Evolutionary conservation across 1,139 yeast genomes (phyloP), one percentile per base, ranked within the genome.

Genomic region (Blastobotrys apis): DNA sequence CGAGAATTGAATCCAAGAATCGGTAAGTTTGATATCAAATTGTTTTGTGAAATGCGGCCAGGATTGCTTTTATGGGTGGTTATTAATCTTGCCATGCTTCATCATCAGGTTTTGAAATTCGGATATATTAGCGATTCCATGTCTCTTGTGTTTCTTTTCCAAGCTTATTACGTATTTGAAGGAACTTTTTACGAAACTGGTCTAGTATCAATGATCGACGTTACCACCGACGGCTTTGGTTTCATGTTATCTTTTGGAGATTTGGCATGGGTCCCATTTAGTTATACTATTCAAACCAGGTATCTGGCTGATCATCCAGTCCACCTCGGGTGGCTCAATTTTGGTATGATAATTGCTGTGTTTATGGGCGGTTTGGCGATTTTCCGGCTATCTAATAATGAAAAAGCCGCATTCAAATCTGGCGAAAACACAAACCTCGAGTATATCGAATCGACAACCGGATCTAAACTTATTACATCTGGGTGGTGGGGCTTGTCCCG

Each of bases 401-500:
- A 92, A 63, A 92, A 92, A 67, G 81, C 90, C 16, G 76, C 78
- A 30, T 92, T 92, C 70, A 82, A 85, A 65, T 78, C 77, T 53
- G 95, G 95, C 9, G 77, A 82, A 58, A 72, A 88, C 46, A 69
- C 76, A 39, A 74, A 81, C 45, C 68, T 84, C 60, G 75, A 78
- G 56, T 81, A 79, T 50, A 83, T 92, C 49, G 68, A 76, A 51
- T 84, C 97, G 1, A 70, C 74, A 26, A 78, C 85, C 12, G 95
- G 95, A 1, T 83, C 95, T 31, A 84, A 78, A 58, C 74, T 92
- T 52, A 70, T 92, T 43, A 76, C 80, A 47, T 94, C 87, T 57
- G 97, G 97, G 2, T 92, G 98, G 98, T 92, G 98, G 98, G 85
- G 84, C 3, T 65, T 73, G 33, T 81, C 95, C 5, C 95, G 95